A percentile compares a stretch with the other conserved stretches of the same genome.
phyloP scores from a whole-genome alignment of 108 stramenopile genomes.

The Skeletonema grethae region DNA sequence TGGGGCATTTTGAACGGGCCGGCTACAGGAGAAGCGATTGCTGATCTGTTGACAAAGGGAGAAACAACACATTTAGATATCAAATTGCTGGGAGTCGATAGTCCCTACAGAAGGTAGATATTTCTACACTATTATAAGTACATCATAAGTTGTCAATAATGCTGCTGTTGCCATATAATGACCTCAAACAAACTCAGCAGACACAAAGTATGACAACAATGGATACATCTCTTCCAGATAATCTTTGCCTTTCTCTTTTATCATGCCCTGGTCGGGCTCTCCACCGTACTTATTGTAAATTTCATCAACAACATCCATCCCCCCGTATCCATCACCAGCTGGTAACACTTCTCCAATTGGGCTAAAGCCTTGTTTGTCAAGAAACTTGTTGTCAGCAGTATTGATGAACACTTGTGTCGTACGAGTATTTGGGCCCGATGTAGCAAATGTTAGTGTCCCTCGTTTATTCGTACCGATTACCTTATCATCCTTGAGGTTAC shows the following conservation, averaged over 20 bases:
- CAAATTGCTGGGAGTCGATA: conserved; percentile 39
- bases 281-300: conserved; percentile 67
- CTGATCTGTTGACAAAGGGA: conserved; percentile 76
- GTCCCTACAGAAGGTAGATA: conserved; percentile 16
- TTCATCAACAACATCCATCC: conserved; percentile 69
- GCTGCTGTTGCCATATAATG: neutral
- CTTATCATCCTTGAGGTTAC: conserved; percentile 43
- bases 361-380: conserved; percentile 79
- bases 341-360: conserved; percentile 75
- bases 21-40: conserved; percentile 72
- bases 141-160: neutral
- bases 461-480: conserved; percentile 45
- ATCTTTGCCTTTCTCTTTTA: conserved; percentile 53
- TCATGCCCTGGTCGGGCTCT: conserved; percentile 57
- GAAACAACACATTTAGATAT: conserved; percentile 41
- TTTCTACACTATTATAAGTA: too few species aligned
- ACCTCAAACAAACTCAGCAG: conserved; percentile 20
- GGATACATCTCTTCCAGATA: conserved; percentile 67
- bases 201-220: conserved; percentile 45
- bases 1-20: conserved; percentile 93
- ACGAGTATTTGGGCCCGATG: conserved; percentile 53
- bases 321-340: conserved; percentile 46
- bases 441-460: conserved; percentile 58
- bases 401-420: conserved; percentile 87
- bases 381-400: conserved; percentile 61